Base-by-base conservation (phyloP, 2,329 filamentous ascomycete genomes). In the Trichophyton schoenleinii region DNA sequence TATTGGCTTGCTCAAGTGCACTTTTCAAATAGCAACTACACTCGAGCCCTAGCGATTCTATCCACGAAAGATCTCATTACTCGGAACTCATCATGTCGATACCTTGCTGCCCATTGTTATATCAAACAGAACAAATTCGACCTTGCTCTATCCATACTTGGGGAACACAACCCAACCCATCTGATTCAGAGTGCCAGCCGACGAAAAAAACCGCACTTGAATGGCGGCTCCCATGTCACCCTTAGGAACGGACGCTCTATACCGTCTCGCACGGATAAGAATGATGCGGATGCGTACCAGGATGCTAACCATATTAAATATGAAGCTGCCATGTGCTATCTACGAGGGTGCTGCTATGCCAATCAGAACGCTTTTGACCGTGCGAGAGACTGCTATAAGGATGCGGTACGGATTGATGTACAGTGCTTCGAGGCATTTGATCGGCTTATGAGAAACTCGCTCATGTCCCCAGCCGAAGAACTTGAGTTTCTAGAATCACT, bases 1-100 rank as follows among this genome's bases (percentile, higher is more conserved):
- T 96, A 96, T 71, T 96, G 91, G 87, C 86, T 99, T 49, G 94
- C 94, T n/a, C 92, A 97, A 75, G 90, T 96, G 42, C 92, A 99
- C 75, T 99, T 97, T 76, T 88, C 87, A 59, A 94, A 90, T 57
- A 91, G 90, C 68, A 96, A 97, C 78, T 96, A 95, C 74, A 94
- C 88, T 7, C 88, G 94, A 68, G 91, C 94, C 2, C 87, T 96
- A 68, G 83, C 89, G 25, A 88, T 96, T 66, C 84, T 99, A 64
- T 84, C 86, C 34, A 87, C 89, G 69, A 87, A 91, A 72, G 88
- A 95, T 72, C 83, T 97, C 64, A 83, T 94, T 67, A 77, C 83
- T 52, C 85, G 88, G 68, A 96, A 88, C 68, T 83, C 91, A 0
- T 89, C 91, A 59, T 96, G 92, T 72, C 86, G 88, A 70, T 99